Evolutionary conservation across 345 rosid species (phyloP).

Genomic region (Abelmoschus esculentus): DNA sequence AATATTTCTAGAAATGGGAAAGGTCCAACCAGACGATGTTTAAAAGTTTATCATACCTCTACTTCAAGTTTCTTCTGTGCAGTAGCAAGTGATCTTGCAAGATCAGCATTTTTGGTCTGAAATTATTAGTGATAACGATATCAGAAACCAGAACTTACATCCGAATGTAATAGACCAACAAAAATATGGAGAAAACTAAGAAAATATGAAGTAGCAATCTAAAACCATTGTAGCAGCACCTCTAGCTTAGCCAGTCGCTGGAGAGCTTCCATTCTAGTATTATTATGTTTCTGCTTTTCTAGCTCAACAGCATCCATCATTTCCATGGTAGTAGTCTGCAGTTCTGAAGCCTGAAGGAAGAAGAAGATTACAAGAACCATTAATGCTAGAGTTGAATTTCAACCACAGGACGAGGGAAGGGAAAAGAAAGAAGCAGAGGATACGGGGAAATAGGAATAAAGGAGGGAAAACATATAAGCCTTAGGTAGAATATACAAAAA

Average conservation of each 20-base stretch:
- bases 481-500: background rate
- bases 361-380: constrained; percentile 14
- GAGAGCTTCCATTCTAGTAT: constrained; percentile 90
- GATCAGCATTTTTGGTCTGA: constrained; percentile 86
- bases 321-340: constrained; percentile 89
- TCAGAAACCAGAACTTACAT: constrained; percentile 16
- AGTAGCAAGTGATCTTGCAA: constrained; percentile 72
- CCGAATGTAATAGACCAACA: background rate
- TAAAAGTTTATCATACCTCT: constrained; percentile 52
- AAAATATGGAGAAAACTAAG: background rate
- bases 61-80: constrained; percentile 77
- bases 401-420: background rate
- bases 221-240: constrained; percentile 36
- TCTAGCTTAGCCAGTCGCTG: constrained; percentile 72
- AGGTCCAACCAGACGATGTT: constrained; percentile 7
- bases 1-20: background rate
- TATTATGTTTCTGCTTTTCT: constrained; percentile 91
- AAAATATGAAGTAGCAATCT: constrained; percentile 8
- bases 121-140: constrained; percentile 23
- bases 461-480: background rate
- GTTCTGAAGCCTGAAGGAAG: constrained; percentile 67
- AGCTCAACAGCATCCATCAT: constrained; percentile 85
- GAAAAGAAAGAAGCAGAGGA: background rate
- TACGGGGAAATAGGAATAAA: background rate
- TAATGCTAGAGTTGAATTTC: background rate